These are phyloP conservation scores for Candida pseudoglaebosa DNA, from an alignment of 805 yeast species.

Conservation along the genomic window DNA sequence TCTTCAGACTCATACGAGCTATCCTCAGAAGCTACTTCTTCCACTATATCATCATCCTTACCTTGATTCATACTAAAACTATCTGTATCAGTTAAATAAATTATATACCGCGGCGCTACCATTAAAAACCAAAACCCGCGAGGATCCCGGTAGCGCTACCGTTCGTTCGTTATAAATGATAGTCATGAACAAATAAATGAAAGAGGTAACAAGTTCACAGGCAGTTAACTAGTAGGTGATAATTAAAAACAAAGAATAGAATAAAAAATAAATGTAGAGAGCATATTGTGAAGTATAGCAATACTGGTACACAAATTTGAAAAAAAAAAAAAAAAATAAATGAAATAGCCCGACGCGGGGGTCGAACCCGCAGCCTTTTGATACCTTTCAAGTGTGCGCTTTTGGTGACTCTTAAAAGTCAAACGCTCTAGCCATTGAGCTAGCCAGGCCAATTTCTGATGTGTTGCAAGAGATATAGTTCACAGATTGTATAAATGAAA, in stretches of 20 bases:
- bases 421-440: slow-evolving; percentile 30
- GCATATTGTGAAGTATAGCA: too few relatives aligned
- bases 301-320: too few relatives aligned
- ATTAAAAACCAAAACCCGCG: neutral
- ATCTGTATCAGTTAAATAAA: neutral
- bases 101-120: neutral
- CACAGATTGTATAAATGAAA: too few relatives aligned
- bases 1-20: slow-evolving; percentile 39
- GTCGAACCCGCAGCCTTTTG: slow-evolving; percentile 25
- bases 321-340: too few relatives aligned
- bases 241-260: too few relatives aligned
- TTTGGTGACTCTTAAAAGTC: slow-evolving; percentile 17
- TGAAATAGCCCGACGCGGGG: slow-evolving; percentile 14
- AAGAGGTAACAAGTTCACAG: too few relatives aligned
- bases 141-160: too few relatives aligned
- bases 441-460: slow-evolving; percentile 21
- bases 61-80: neutral
- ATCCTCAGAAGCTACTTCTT: neutral
- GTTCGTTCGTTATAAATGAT: too few relatives aligned
- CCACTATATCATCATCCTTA: neutral
- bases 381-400: slow-evolving; percentile 10
- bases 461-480: too few relatives aligned
- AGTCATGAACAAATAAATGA: too few relatives aligned
- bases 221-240: too few relatives aligned
- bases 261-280: too few relatives aligned